Conservation (phyloP, 768 basidiomycete genomes). For the Agrocybe pediades region DNA sequence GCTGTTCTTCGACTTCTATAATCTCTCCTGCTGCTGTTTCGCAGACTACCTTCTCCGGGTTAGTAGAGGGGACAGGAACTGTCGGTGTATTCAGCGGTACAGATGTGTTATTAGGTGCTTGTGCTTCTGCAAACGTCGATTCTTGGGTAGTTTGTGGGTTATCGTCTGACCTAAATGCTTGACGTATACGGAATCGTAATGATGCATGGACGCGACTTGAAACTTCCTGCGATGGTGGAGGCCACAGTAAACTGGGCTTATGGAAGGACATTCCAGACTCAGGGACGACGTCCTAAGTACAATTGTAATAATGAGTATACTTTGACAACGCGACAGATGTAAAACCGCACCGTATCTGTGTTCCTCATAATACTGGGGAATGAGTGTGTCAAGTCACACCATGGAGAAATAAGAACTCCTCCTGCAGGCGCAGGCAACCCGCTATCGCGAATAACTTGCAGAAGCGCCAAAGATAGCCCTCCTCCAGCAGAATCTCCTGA, state of each 20-base stretch:
- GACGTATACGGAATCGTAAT: slow-evolving; percentile 61
- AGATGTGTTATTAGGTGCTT: neutral
- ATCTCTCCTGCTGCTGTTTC: slow-evolving; percentile 50
- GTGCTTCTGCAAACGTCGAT: slow-evolving; percentile 21
- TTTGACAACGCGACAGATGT: neutral
- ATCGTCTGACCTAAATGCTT: slow-evolving; percentile 45
- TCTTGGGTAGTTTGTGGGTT: slow-evolving; percentile 16
- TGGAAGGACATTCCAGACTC: slow-evolving; percentile 75
- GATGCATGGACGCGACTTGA: slow-evolving; percentile 57
- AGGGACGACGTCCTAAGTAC: slow-evolving; percentile 74
- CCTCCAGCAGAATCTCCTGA: slow-evolving; percentile 95
- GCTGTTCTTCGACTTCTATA: slow-evolving; percentile 61
- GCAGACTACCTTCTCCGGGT: slow-evolving; percentile 46
- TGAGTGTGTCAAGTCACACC: slow-evolving; percentile 91
- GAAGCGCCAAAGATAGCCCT: slow-evolving; percentile 77
- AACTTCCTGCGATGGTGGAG: slow-evolving; percentile 68
- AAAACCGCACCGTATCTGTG: slow-evolving; percentile 71
- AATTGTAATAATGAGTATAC: neutral
- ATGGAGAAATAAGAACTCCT: slow-evolving; percentile 88
- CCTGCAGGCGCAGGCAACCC: slow-evolving; percentile 85
- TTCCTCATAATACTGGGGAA: slow-evolving; percentile 89
- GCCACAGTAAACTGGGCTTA: slow-evolving; percentile 81
- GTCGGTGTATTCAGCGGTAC: slow-evolving; percentile 1
- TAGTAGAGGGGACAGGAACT: slow-evolving; percentile 28
- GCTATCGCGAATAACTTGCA: slow-evolving; percentile 86